Base-by-base conservation (phyloP, 208 protist species). In the Acanthamoeba healyi region DNA sequence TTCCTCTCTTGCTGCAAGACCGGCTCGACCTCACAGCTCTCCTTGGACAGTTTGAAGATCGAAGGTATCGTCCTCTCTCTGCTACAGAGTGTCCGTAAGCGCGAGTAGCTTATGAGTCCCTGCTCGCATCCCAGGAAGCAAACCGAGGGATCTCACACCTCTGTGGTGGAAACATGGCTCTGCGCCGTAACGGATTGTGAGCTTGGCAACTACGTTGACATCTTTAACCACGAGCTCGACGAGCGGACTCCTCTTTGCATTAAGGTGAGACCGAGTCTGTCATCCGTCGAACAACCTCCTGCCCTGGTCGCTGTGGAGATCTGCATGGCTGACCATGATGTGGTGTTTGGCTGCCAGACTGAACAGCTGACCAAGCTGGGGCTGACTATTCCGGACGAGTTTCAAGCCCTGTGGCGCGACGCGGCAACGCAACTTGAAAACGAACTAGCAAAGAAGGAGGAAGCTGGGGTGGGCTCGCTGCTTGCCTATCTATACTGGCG, bases 401-500 rank as follows among this genome's bases (percentile, higher is more conserved):
- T 74, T 34, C 22, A 24, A 32, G 29, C 5, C 0, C 29, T 91
- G 15, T 91, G 84, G 84, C 7, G 24, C n/a, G 54, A 91, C 19
- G 10, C 84, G 6, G 51, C 40, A 3, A n/a, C 7, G 34, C 36
- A 46, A 24, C 40, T 91, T 3, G 84, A 65, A 26, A 49, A n/a
- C 10, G 84, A 91, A 22, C 14, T 91, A 15, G 2, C 51, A 1
- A 17, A 65, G 22, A 91, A 91, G 61, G n/a, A 70, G n/a, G 58
- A 51, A 3, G 22, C 40, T 7, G 84, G 15, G 36, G 54, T 70
- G 5, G 84, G 51, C 17, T 91, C 84, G 22, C 10, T 91, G 34
- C 38, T 91, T 2, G 84, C 58, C 26, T 70, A 91, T 38, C 61
- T 91, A 6, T 91, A 91, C 32, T 94, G 90, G 77, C 56, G 67